These are phyloP conservation scores for Venustampulla echinocandica DNA, from an alignment of 495 filamentous ascomycete genomes.

Conservation along the genomic window DNA sequence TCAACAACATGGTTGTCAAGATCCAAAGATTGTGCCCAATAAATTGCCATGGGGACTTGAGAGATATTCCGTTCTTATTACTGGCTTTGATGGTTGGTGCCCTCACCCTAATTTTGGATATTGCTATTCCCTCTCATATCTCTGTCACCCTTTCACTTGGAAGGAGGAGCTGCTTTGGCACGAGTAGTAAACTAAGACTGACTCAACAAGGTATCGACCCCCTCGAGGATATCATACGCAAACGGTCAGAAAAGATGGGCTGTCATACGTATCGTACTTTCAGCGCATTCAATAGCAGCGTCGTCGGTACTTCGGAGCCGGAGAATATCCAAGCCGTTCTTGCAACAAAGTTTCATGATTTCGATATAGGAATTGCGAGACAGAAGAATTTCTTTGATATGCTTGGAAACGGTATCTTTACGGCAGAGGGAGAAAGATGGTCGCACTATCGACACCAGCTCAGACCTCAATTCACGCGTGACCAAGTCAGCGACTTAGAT, in stretches of 20 bases:
- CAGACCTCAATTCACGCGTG: constrained; percentile 32
- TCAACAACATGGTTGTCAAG: constrained; percentile 6
- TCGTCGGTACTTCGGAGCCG: neutral
- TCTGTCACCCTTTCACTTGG: no score
- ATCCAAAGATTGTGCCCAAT: constrained; percentile 6
- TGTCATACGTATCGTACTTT: constrained; percentile 4
- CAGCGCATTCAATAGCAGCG: constrained; percentile 4
- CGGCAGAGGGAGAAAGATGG: constrained; percentile 31
- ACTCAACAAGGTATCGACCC: constrained; percentile 7
- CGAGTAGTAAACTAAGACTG: no score
- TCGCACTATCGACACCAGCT: constrained; percentile 25
- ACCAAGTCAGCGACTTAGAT: no score
- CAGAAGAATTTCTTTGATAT: constrained; percentile 24
- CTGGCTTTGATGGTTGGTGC: no score
- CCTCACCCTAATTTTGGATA: no score
- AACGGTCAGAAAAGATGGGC: constrained; percentile 4
- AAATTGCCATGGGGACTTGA: no score
- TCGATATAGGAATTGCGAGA: constrained; percentile 13
- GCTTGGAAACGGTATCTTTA: constrained; percentile 38
- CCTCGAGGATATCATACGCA: constrained; percentile 15
- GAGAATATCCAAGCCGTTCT: constrained; percentile 30
- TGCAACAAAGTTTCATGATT: constrained; percentile 28
- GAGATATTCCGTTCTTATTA: no score
- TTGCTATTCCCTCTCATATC: no score
- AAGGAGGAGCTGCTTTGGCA: no score